Conservation (phyloP, 345 rosid genomes). For the Citrus sp. region DNA sequence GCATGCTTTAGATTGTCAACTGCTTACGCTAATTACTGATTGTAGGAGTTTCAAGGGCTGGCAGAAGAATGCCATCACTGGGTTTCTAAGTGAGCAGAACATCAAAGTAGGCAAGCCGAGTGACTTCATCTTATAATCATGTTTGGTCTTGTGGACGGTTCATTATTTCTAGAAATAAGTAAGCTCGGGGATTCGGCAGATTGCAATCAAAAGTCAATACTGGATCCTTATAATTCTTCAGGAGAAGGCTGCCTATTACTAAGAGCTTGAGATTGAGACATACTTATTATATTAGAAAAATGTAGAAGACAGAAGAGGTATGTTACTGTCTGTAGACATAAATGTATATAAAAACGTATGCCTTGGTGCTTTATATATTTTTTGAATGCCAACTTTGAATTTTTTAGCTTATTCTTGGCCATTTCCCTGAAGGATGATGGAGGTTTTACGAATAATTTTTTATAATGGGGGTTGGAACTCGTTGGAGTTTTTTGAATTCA, state of each 20-base stretch:
- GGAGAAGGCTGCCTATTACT: not conserved
- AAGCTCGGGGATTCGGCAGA: not conserved
- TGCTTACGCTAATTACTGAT: constrained; percentile 1
- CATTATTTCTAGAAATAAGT: not conserved
- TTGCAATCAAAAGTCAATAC: not conserved
- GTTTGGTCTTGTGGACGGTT: constrained; percentile 1
- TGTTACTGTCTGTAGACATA: not conserved
- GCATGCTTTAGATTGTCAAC: not conserved
- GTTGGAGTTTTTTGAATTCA: no score
- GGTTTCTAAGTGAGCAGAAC: constrained; percentile 54
- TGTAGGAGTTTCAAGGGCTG: constrained; percentile 89
- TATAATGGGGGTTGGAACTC: no score
- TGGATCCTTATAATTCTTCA: not conserved
- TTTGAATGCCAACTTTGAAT: not conserved
- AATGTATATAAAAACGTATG: not conserved
- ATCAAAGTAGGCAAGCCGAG: constrained; percentile 62
- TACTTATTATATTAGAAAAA: not conserved
- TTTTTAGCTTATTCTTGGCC: not conserved
- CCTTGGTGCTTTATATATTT: not conserved
- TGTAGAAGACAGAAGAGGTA: not conserved
- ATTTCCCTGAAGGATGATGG: not conserved
- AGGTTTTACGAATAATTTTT: no score
- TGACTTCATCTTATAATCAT: constrained; percentile 39
- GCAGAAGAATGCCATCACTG: constrained; percentile 78
- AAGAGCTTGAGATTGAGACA: not conserved